Evolutionary conservation across 2,329 filamentous ascomycete species (phyloP), one percentile per base, ranked within the genome.

Genomic region (Orbilia ellipsospora): DNA sequence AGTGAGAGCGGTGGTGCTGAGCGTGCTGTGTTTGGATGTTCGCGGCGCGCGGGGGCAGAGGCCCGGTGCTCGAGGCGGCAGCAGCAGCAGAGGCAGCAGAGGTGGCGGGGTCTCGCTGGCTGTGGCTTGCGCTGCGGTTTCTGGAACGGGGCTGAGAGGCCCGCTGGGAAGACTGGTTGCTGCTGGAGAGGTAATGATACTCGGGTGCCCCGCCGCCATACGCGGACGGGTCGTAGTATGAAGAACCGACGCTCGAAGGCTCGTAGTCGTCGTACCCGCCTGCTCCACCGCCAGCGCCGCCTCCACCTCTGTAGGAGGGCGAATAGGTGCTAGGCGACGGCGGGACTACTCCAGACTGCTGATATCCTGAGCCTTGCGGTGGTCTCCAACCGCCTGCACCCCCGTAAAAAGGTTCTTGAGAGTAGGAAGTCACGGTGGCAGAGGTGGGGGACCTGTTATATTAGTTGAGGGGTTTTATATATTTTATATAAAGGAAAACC

Each of bases 371-470:
- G 70, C 62, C 62, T 36, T 74, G 70, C 62, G 63, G 63, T 68
- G 26, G 56, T 67, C 70, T 67, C 70, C 70, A 74, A 68, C 70
- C 51, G 51, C 62, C 63, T 60, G 63, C 70, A 67, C 70, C 70
- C 70, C 70, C 70, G 70, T 74, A 74, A 68, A 67, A 74, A 44
- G 70, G 26, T 63, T 74, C 70, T 74, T 62, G 59, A 63, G 63
- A 68, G 70, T 68, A 74, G 70, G 70, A 74, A 68, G 70, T 74
- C 70, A 74, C 70, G 70, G 70, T 74, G 61, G 31, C 31, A 36
- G 63, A 52, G 26, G 70, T 45, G 64, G 70, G 56, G 70, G 26
- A 36, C 44, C 57, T 36, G 70, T 67, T 36, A 7, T 36, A 36
- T 36, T 74, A 74, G 70, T 36, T 68, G 70, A 74, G 70, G 63